These are phyloP conservation scores for Botrytis fragariae DNA, from an alignment of 2,329 filamentous ascomycete genomes.

Conservation along the genomic window DNA sequence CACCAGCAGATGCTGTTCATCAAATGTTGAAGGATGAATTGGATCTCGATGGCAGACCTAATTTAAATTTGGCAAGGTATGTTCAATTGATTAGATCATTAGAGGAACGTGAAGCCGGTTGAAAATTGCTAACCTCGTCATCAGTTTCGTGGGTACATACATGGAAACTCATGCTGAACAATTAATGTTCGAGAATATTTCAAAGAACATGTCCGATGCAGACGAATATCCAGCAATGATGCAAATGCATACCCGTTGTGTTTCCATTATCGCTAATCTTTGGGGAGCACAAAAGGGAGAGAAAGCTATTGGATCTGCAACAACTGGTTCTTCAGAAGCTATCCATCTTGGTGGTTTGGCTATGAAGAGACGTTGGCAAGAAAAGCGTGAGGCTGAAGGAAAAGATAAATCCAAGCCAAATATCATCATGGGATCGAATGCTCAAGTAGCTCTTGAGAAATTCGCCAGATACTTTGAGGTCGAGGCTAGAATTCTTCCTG, in stretches of 20 bases:
- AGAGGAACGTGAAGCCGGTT: neutral
- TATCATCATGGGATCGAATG: slow-evolving; percentile 72
- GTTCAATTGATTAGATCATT: neutral
- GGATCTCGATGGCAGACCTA: slow-evolving; percentile 63
- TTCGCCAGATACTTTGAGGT: slow-evolving; percentile 74
- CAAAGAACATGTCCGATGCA: slow-evolving; percentile 71
- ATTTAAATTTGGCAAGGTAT: slow-evolving; percentile 62
- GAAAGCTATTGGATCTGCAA: slow-evolving; percentile 65
- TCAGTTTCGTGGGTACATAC: slow-evolving; percentile 67
- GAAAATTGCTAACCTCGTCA: slow-evolving; percentile 16
- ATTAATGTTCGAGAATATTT: slow-evolving; percentile 65
- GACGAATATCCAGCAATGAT: slow-evolving; percentile 62
- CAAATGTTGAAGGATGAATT: slow-evolving; percentile 63
- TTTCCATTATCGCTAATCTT: slow-evolving; percentile 65
- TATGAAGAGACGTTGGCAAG: slow-evolving; percentile 74
- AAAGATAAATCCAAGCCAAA: slow-evolving; percentile 66
- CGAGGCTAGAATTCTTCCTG: slow-evolving; percentile 62
- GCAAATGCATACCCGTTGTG: slow-evolving; percentile 63
- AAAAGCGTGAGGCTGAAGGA: slow-evolving; percentile 55
- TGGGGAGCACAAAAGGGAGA: slow-evolving; percentile 62
- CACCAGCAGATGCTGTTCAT: slow-evolving; percentile 61
- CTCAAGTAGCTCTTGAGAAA: slow-evolving; percentile 71
- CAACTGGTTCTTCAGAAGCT: slow-evolving; percentile 68
- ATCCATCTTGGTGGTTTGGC: slow-evolving; percentile 69
- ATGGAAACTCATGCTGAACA: slow-evolving; percentile 65